Conservation (phyloP, 176 grass and related monocot species). For the Triticum turgidum region DNA sequence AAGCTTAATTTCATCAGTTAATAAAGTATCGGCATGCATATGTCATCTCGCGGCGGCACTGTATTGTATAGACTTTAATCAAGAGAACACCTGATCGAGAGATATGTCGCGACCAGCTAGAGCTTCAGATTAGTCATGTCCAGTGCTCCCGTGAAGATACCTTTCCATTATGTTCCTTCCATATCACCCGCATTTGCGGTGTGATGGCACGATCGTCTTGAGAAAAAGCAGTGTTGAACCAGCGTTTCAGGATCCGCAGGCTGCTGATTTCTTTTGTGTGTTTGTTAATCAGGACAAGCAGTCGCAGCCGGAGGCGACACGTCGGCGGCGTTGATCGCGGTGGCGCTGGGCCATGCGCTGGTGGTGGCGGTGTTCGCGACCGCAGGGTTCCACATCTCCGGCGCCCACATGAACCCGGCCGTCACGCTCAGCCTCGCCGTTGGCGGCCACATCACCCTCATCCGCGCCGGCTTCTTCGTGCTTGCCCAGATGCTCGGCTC, state of each 20-base stretch:
- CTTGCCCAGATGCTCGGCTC: slow-evolving; percentile 69
- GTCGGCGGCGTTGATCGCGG: slow-evolving; percentile 55
- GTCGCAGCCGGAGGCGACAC: not conserved
- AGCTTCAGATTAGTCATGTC: not conserved
- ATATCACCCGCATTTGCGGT: not conserved
- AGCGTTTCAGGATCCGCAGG: not conserved
- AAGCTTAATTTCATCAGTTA: not conserved
- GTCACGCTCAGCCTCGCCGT: slow-evolving; percentile 75
- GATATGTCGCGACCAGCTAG: not conserved
- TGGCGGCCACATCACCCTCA: slow-evolving; percentile 71
- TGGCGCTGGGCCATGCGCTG: slow-evolving; percentile 71
- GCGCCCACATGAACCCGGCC: slow-evolving; percentile 83
- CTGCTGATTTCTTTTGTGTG: not conserved
- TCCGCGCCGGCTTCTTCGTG: slow-evolving; percentile 72
- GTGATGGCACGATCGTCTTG: not conserved
- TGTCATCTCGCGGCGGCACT: not conserved
- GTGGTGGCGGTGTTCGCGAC: slow-evolving; percentile 74
- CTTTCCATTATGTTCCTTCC: not conserved
- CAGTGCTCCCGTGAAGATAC: too few relatives aligned
- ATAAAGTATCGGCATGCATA: not conserved
- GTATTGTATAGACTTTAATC: not conserved
- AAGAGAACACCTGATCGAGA: not conserved
- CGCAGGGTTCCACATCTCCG: slow-evolving; percentile 83
- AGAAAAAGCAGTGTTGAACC: not conserved
- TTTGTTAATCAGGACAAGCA: not conserved